These are phyloP conservation scores for Coffea eugenioides DNA, from an alignment of 257 asterid species.

Conservation along the genomic window DNA sequence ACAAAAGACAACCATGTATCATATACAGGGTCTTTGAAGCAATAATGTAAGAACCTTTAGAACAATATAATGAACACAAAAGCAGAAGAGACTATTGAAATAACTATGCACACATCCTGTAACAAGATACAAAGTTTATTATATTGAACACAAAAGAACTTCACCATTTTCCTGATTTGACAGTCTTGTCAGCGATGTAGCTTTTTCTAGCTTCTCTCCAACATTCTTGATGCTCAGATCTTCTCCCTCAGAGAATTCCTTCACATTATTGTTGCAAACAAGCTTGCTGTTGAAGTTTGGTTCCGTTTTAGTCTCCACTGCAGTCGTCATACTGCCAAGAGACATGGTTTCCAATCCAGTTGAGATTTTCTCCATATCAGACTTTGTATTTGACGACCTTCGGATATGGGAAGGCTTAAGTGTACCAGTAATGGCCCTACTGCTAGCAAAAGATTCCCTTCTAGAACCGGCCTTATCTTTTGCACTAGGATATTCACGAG, in stretches of 20 bases:
- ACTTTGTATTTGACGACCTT: constrained; percentile 52
- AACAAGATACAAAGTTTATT: not conserved
- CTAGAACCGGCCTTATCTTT: constrained; percentile 53
- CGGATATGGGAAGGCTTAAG: constrained; percentile 49
- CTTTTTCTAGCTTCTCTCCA: constrained; percentile 51
- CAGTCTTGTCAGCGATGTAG: constrained; percentile 33
- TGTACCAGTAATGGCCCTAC: constrained; percentile 38
- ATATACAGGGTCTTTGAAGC: not conserved
- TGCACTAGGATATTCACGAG: constrained; percentile 61
- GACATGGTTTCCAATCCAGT: constrained; percentile 45
- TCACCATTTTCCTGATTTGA: constrained; percentile 39
- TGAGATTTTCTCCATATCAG: constrained; percentile 63
- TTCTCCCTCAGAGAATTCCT: constrained; percentile 58
- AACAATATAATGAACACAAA: not conserved
- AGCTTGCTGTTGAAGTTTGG: constrained; percentile 38
- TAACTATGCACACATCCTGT: not conserved
- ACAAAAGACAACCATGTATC: not conserved
- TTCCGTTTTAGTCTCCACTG: constrained; percentile 43
- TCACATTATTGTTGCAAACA: constrained; percentile 44
- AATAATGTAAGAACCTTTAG: not conserved
- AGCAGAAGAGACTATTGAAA: too few relatives aligned
- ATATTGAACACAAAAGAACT: constrained; percentile 15
- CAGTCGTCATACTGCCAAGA: constrained; percentile 27
- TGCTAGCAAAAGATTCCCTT: constrained; percentile 54
- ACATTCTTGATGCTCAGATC: constrained; percentile 40